phyloP scores from a whole-genome alignment of 176 grass and related monocot genomes.

The Oryza glaberrima region DNA sequence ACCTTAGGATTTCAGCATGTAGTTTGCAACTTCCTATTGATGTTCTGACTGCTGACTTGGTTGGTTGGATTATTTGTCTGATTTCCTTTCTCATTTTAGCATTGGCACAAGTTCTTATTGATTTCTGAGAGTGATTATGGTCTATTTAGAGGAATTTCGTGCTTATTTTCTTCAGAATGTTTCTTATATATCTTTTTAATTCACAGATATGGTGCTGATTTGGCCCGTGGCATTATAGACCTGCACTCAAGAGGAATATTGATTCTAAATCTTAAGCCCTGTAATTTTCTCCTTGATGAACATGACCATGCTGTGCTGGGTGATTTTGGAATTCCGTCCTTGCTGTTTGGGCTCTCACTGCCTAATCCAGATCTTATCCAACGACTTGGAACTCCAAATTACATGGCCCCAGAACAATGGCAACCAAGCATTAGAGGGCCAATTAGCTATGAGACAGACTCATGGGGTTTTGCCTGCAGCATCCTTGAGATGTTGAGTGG shows the following conservation, averaged over 20 bases:
- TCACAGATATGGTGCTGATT: constrained; percentile 79
- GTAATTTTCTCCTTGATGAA: constrained; percentile 83
- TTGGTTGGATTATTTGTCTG: constrained; percentile 7
- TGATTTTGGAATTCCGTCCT: constrained; percentile 86
- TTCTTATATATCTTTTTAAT: constrained; percentile 18
- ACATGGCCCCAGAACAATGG: constrained; percentile 99
- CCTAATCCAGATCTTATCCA: constrained; percentile 74
- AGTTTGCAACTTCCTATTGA: not conserved
- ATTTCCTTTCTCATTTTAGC: constrained; percentile 4
- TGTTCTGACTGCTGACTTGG: not conserved
- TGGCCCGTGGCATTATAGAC: constrained; percentile 76
- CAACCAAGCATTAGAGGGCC: constrained; percentile 82
- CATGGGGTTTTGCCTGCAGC: constrained; percentile 93
- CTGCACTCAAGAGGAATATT: constrained; percentile 78
- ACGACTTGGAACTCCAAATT: constrained; percentile 87
- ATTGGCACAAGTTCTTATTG: not conserved
- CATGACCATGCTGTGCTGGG: constrained; percentile 67
- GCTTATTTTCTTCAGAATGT: constrained; percentile 14
- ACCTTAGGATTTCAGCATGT: not conserved
- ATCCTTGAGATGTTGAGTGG: constrained; percentile 97
- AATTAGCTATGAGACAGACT: constrained; percentile 82
- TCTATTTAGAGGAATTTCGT: not conserved
- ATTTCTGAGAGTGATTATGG: constrained; percentile 16
- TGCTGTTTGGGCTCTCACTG: constrained; percentile 73
- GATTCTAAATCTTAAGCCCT: constrained; percentile 87